phyloP scores from a whole-genome alignment of 441 rosid species.

The Populus hybrid region DNA sequence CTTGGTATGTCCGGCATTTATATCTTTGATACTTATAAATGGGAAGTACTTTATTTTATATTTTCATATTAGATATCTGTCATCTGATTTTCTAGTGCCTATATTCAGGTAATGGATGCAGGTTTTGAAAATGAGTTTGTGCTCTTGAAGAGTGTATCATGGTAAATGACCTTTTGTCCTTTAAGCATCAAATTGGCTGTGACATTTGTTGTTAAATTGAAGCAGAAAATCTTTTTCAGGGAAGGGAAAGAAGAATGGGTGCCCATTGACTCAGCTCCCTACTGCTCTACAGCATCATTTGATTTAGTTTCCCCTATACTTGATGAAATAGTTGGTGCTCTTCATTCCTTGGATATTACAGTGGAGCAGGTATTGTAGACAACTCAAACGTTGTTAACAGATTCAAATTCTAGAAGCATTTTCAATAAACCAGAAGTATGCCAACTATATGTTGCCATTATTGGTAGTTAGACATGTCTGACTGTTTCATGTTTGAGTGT shows the following conservation, averaged over 20 bases:
- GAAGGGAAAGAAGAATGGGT: slow-evolving; percentile 86
- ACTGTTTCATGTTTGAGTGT: too few species aligned
- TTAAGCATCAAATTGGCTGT: neutral
- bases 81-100: slow-evolving; percentile 11
- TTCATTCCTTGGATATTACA: slow-evolving; percentile 58
- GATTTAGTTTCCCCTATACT: slow-evolving; percentile 64
- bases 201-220: neutral
- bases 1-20: slow-evolving; percentile 47
- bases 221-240: slow-evolving; percentile 34
- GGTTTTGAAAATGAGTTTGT: slow-evolving; percentile 95
- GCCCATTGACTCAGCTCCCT: slow-evolving; percentile 70
- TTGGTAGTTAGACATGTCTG: neutral
- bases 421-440: neutral
- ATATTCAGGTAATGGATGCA: slow-evolving; percentile 79
- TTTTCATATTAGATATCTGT: slow-evolving; percentile 7
- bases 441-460: neutral
- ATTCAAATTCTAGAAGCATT: slow-evolving; percentile 1
- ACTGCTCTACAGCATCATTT: slow-evolving; percentile 73
- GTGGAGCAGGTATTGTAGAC: slow-evolving; percentile 74
- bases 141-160: slow-evolving; percentile 59
- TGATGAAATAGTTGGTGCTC: slow-evolving; percentile 59
- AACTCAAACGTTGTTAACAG: slow-evolving; percentile 4
- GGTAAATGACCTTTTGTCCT: slow-evolving; percentile 35
- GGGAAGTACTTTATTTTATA: slow-evolving; percentile 1
- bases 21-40: slow-evolving; percentile 2